Evolutionary conservation across 768 basidiomycete genomes (phyloP).

Genomic region (Naganishia randhawae): DNA sequence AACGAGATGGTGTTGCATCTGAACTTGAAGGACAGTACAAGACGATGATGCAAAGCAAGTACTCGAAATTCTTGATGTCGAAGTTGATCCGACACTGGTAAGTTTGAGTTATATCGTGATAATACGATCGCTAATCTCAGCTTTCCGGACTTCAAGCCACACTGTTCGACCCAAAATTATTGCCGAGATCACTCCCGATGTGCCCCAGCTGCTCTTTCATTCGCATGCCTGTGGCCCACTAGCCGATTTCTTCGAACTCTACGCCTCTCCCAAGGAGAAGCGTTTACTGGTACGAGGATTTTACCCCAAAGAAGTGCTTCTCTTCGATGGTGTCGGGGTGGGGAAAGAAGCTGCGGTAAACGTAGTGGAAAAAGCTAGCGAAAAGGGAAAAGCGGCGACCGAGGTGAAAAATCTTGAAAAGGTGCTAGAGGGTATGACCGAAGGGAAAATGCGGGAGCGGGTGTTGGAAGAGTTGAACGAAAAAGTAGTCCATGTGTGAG

Average conservation of each 20-base stretch:
- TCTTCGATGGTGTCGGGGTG: slow-evolving; percentile 60
- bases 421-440: slow-evolving; percentile 61
- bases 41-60: slow-evolving; percentile 77
- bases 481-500: slow-evolving; percentile 71
- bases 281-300: slow-evolving; percentile 77
- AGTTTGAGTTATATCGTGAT: not conserved
- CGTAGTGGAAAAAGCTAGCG: slow-evolving; percentile 53
- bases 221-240: slow-evolving; percentile 77
- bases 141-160: slow-evolving; percentile 56
- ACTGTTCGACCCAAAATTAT: slow-evolving; percentile 71
- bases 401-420: slow-evolving; percentile 58
- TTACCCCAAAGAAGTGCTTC: slow-evolving; percentile 78
- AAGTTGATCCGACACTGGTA: slow-evolving; percentile 46
- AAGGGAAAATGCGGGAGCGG: slow-evolving; percentile 62
- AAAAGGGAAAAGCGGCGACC: slow-evolving; percentile 44
- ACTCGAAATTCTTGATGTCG: slow-evolving; percentile 63
- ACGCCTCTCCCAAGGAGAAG: slow-evolving; percentile 78
- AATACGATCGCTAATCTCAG: not conserved
- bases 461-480: slow-evolving; percentile 68
- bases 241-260: slow-evolving; percentile 83
- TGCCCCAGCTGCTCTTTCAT: slow-evolving; percentile 75
- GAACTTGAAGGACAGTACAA: slow-evolving; percentile 79
- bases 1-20: slow-evolving; percentile 72
- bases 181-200: slow-evolving; percentile 69
- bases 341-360: slow-evolving; percentile 54